These are phyloP conservation scores for Cladophialophora yegresii DNA, from an alignment of 2,329 filamentous ascomycete species.

Conservation along the genomic window DNA sequence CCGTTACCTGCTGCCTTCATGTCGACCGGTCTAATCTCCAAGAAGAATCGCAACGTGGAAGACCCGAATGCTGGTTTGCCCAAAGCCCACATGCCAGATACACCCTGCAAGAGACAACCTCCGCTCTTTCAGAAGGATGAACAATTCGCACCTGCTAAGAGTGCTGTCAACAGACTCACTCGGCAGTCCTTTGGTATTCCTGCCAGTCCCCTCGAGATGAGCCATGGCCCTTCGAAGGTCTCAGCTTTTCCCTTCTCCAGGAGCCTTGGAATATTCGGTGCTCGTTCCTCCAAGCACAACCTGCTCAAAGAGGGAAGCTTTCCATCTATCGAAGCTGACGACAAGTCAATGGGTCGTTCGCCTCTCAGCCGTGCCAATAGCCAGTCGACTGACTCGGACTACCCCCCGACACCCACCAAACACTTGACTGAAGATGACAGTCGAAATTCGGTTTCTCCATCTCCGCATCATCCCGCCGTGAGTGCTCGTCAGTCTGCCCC, in stretches of 20 bases:
- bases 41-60: constrained; percentile 83
- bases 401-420: constrained; percentile 95
- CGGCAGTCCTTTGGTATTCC: constrained; percentile 75
- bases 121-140: constrained; percentile 67
- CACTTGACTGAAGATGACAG: constrained; percentile 38
- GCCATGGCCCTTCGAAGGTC: constrained; percentile 60
- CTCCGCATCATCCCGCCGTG: constrained; percentile 30
- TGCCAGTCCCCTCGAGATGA: constrained; percentile 76
- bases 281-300: constrained; percentile 52
- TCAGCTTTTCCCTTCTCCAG: constrained; percentile 69
- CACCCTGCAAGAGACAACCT: constrained; percentile 85
- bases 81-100: constrained; percentile 80
- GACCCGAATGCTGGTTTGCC: constrained; percentile 58
- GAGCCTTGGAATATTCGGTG: constrained; percentile 64
- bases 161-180: constrained; percentile 64
- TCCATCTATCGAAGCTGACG: constrained; percentile 77
- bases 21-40: constrained; percentile 92
- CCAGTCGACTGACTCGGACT: constrained; percentile 67
- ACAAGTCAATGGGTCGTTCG: constrained; percentile 61
- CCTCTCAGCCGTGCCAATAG: constrained; percentile 58
- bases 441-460: constrained; percentile 34
- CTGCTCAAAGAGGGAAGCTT: constrained; percentile 67
- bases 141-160: constrained; percentile 58
- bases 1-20: constrained; percentile 83
- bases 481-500: constrained; percentile 35